Conservation (phyloP, 352 stramenopile species). For the Phytophthora macrochlamydospora region DNA sequence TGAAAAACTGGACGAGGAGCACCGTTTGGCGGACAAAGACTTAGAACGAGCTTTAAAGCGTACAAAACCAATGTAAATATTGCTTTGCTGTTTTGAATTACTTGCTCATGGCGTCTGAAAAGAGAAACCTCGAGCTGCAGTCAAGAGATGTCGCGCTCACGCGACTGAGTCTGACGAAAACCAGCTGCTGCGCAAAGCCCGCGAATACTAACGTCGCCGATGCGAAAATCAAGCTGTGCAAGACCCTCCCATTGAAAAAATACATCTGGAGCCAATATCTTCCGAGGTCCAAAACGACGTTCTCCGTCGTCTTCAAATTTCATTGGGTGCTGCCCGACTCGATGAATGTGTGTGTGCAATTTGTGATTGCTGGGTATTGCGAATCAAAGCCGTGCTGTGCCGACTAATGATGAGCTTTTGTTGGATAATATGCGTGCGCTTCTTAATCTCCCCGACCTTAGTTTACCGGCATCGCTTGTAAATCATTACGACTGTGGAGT, state of each 20-base stretch:
- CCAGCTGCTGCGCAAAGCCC: not conserved
- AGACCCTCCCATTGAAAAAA: not conserved
- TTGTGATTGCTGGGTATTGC: slow-evolving; percentile 5
- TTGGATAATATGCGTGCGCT: not conserved
- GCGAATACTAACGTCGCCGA: slow-evolving; percentile 4
- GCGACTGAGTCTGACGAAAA: not conserved
- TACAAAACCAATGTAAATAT: not conserved
- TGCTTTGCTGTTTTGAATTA: not conserved
- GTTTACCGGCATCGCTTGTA: not conserved
- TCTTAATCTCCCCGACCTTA: not conserved
- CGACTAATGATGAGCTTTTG: not conserved
- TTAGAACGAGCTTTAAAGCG: not conserved
- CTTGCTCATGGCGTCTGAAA: not conserved
- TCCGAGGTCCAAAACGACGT: not conserved
- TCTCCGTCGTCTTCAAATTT: not conserved
- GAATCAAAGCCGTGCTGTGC: not conserved
- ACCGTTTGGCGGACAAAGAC: not conserved
- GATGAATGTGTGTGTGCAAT: slow-evolving; percentile 10
- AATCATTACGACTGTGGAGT: slow-evolving; percentile 1
- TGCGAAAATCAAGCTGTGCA: not conserved
- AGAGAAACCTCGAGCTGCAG: not conserved
- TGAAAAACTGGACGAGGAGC: not conserved
- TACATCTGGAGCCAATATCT: slow-evolving; percentile 4
- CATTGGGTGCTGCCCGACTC: not conserved
- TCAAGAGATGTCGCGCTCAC: not conserved